A percentile compares a stretch with the other conserved stretches of the same genome.
phyloP scores from a whole-genome alignment of 768 basidiomycete genomes.

The Phaeotremella fagi region DNA sequence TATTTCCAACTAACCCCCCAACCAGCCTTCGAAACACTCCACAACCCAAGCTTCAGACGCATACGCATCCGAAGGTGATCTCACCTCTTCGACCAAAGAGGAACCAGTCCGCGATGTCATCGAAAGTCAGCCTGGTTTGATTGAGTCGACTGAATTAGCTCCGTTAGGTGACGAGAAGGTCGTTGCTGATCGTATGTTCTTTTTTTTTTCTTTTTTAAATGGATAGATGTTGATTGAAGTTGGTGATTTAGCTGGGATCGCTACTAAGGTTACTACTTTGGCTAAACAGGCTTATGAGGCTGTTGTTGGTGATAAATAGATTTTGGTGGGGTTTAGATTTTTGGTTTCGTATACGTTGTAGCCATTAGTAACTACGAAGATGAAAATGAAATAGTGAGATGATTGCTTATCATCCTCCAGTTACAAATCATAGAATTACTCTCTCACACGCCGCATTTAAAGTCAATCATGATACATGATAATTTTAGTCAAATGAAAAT shows the following conservation, averaged over 20 bases:
- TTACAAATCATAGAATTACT: too few relatives aligned
- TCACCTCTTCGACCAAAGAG: conserved; percentile 7
- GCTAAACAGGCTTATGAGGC: conserved; percentile 18
- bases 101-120: conserved; percentile 10
- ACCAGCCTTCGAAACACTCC: conserved; percentile 2
- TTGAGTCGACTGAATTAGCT: conserved; percentile 27
- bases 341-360: too few relatives aligned
- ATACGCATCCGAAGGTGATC: conserved; percentile 5
- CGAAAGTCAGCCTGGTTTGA: conserved; percentile 23
- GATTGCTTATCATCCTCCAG: too few relatives aligned
- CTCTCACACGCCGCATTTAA: too few relatives aligned
- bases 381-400: too few relatives aligned
- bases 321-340: too few relatives aligned
- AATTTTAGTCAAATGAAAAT: too few relatives aligned
- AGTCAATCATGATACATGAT: too few relatives aligned
- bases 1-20: background rate
- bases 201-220: background rate
- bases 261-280: conserved; percentile 8
- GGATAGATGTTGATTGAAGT: background rate
- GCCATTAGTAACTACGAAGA: too few relatives aligned
- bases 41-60: conserved; percentile 4
- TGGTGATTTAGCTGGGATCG: conserved; percentile 16
- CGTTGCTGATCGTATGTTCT: conserved; percentile 26
- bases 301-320: conserved; percentile 14
- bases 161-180: conserved; percentile 25